A percentile compares a stretch with the other conserved stretches of the same genome.
These are phyloP conservation scores for Vicia faba DNA, from an alignment of 306 rosid species.

Conservation along the genomic window DNA sequence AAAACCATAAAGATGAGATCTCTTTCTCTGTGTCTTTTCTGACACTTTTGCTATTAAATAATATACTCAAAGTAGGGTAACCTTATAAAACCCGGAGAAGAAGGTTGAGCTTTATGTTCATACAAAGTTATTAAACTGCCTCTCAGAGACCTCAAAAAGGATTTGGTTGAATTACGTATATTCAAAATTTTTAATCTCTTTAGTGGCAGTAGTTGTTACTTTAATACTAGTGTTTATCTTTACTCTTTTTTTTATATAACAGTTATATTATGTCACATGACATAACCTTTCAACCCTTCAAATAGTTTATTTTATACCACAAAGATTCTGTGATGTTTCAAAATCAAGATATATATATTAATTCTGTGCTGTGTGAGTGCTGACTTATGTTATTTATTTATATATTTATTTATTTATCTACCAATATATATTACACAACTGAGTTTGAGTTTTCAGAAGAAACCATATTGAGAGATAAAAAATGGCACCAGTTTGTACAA, in stretches of 20 bases:
- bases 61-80: slow-evolving; percentile 24
- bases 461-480: neutral
- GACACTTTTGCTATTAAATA: slow-evolving; percentile 6
- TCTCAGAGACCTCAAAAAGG: slow-evolving; percentile 19
- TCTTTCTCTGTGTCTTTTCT: neutral
- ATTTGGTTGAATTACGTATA: slow-evolving; percentile 40
- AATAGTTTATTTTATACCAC: slow-evolving; percentile 27
- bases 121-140: neutral
- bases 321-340: slow-evolving; percentile 31
- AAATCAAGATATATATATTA: slow-evolving; percentile 10
- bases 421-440: neutral
- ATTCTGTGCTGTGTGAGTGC: neutral
- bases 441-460: slow-evolving; percentile 22
- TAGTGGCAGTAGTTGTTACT: slow-evolving; percentile 56
- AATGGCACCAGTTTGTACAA: slow-evolving; percentile 46
- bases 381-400: neutral
- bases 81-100: slow-evolving; percentile 35
- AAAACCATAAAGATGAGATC: slow-evolving; percentile 5
- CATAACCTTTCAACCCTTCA: slow-evolving; percentile 46
- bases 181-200: slow-evolving; percentile 8
- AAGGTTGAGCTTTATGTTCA: slow-evolving; percentile 35
- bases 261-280: neutral
- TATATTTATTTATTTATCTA: neutral
- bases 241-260: slow-evolving; percentile 20
- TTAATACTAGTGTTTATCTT: slow-evolving; percentile 21